Conservation (phyloP, 192 early-diverging fungal species). For the Gonapodya sp. region DNA sequence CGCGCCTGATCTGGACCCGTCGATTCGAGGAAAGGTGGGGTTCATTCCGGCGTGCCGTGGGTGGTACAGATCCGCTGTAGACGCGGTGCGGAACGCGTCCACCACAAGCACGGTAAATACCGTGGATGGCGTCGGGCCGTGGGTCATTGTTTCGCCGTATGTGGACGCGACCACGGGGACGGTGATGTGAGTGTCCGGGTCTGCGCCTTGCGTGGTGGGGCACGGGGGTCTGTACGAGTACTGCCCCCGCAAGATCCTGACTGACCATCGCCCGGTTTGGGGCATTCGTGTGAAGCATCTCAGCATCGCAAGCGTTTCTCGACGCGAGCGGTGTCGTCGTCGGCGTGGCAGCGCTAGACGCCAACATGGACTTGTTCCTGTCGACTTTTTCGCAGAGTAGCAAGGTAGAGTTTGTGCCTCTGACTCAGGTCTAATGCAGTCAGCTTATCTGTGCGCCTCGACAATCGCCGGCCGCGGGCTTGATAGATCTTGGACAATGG, state of each 20-base stretch:
- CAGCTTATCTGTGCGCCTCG: background rate
- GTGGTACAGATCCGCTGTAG: background rate
- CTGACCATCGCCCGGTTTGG: background rate
- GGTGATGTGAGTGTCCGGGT: background rate
- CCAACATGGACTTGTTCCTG: constrained; percentile 3
- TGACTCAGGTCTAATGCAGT: background rate
- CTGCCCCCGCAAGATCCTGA: background rate
- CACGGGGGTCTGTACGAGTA: no score
- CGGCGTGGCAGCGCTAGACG: constrained; percentile 1
- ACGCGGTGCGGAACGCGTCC: constrained; percentile 1
- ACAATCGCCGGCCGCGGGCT: background rate
- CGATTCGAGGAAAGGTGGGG: background rate
- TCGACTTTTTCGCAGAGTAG: background rate
- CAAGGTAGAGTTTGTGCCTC: background rate
- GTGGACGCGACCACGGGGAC: background rate
- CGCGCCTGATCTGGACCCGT: constrained; percentile 1
- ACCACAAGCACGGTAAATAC: background rate
- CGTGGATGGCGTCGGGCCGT: background rate
- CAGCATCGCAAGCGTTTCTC: background rate
- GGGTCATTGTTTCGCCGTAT: background rate
- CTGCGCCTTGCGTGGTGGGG: no score
- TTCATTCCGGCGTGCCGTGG: background rate
- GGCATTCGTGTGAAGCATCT: background rate
- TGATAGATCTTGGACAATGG: background rate
- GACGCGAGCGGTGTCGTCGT: background rate